Percentiles rank a stretch among this genome's conserved stretches.
Evolutionary conservation across 352 stramenopile species (phyloP).

Genomic region (Pythium volutum): DNA sequence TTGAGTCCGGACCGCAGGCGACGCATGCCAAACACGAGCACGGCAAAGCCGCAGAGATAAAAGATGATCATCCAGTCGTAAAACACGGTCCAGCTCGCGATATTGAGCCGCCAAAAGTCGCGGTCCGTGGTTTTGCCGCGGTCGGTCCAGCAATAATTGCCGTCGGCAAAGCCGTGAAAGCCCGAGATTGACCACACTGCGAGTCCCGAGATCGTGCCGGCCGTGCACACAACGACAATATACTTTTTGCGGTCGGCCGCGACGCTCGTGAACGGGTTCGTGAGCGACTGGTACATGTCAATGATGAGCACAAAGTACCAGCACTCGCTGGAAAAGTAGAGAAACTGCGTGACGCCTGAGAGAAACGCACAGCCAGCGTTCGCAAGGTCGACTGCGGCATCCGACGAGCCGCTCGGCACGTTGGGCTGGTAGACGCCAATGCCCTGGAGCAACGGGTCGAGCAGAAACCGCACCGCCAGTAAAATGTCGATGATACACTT

Average conservation of each 20-base stretch:
- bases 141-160: slow-evolving; percentile 79
- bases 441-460: slow-evolving; percentile 60
- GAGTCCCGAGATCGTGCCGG: slow-evolving; percentile 33
- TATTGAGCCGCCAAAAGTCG: slow-evolving; percentile 72
- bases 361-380: slow-evolving; percentile 43
- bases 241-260: slow-evolving; percentile 59
- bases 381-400: not conserved
- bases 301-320: slow-evolving; percentile 85
- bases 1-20: slow-evolving; percentile 65
- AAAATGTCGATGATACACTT: slow-evolving; percentile 75
- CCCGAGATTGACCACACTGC: slow-evolving; percentile 28
- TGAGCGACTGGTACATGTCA: slow-evolving; percentile 70
- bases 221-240: slow-evolving; percentile 53
- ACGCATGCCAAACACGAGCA: slow-evolving; percentile 62
- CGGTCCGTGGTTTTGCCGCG: slow-evolving; percentile 39
- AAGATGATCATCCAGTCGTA: slow-evolving; percentile 87
- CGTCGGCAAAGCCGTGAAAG: slow-evolving; percentile 59
- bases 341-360: slow-evolving; percentile 72
- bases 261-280: slow-evolving; percentile 85
- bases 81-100: slow-evolving; percentile 72
- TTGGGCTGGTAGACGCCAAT: slow-evolving; percentile 40
- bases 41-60: slow-evolving; percentile 68
- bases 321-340: slow-evolving; percentile 73
- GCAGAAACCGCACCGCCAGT: slow-evolving; percentile 64
- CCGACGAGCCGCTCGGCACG: slow-evolving; percentile 2